phyloP scores from a whole-genome alignment of 768 basidiomycete species.

The Hydnomerulius pinastri region DNA sequence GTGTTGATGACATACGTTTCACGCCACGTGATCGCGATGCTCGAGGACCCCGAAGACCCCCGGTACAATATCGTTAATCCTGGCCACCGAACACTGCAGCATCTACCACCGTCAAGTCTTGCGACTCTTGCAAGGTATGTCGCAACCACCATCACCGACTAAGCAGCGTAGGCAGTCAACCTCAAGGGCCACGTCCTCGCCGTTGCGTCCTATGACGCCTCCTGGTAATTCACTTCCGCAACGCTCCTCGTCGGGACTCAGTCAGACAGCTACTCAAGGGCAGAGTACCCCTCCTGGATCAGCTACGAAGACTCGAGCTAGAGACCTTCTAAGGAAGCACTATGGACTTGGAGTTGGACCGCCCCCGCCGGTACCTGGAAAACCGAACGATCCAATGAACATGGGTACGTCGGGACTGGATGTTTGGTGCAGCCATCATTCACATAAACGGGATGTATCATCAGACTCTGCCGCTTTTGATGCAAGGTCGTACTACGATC shows the following conservation, averaged over 20 bases:
- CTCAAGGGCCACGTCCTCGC: conserved; percentile 43
- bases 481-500: conserved; percentile 82
- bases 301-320: conserved; percentile 56
- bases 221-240: conserved; percentile 20
- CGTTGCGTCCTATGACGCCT: conserved; percentile 45
- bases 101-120: no score
- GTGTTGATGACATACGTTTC: background rate
- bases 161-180: conserved; percentile 26
- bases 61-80: background rate
- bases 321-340: conserved; percentile 81
- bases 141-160: conserved; percentile 14
- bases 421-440: background rate
- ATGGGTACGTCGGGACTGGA: conserved; percentile 50
- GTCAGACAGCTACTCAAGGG: conserved; percentile 24
- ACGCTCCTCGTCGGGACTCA: conserved; percentile 17
- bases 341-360: conserved; percentile 82
- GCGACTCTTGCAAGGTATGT: conserved; percentile 1
- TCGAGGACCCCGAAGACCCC: background rate
- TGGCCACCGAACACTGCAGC: no score
- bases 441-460: background rate
- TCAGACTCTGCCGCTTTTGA: conserved; percentile 83
- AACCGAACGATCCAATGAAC: conserved; percentile 76
- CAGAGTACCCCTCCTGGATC: conserved; percentile 32
- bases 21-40: conserved; percentile 29
- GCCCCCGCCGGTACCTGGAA: conserved; percentile 60